These are phyloP conservation scores for Solanum sejunctum DNA, from an alignment of 257 asterid genomes.

Conservation along the genomic window DNA sequence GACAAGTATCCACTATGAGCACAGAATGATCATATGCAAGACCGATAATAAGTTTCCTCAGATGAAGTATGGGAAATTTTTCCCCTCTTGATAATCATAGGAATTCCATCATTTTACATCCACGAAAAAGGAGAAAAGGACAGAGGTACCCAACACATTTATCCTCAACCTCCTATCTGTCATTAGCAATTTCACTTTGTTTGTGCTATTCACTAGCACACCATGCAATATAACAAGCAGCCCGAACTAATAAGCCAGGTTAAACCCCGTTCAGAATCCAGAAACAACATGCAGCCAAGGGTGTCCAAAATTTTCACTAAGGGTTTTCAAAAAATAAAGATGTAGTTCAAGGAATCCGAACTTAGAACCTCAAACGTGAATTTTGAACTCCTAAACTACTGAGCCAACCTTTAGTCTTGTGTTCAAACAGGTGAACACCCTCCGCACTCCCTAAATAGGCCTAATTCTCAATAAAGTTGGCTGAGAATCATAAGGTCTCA, in stretches of 20 bases:
- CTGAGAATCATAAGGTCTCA: neutral
- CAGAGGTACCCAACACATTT: neutral
- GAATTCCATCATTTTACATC: neutral
- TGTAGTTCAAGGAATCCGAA: neutral
- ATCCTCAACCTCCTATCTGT: conserved; percentile 1
- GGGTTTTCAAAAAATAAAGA: neutral
- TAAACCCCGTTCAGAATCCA: neutral
- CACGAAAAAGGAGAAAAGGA: neutral
- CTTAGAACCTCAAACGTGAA: neutral
- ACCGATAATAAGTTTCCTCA: neutral
- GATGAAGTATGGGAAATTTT: neutral
- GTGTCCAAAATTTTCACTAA: neutral
- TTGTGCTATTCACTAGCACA: neutral
- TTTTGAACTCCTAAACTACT: neutral
- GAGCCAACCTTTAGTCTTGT: neutral
- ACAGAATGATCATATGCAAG: neutral
- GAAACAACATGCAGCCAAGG: neutral
- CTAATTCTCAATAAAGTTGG: neutral
- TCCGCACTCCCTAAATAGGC: neutral
- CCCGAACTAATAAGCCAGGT: neutral
- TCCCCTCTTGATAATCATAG: neutral
- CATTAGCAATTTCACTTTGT: neutral
- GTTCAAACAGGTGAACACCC: neutral
- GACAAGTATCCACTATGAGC: neutral
- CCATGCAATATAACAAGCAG: neutral